Base-by-base conservation (phyloP, 352 stramenopile species). In the Phytophthora brassicae region DNA sequence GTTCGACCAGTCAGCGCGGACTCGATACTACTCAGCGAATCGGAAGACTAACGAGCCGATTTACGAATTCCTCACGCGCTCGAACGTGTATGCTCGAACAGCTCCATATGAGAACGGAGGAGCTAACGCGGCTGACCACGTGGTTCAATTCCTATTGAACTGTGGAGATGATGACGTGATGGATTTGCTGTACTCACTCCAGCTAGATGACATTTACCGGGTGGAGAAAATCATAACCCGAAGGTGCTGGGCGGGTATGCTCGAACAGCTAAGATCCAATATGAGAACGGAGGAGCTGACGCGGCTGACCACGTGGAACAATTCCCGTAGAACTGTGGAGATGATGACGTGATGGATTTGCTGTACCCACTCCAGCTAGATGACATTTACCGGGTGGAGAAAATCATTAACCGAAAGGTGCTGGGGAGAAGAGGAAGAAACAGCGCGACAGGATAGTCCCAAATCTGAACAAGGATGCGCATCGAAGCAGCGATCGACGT, bases 1-100 rank as follows among this genome's bases (percentile, higher is more conserved):
- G 26, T 31, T 31, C 8, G 26, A 31, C 26, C 26, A 31, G 26
- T 31, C 26, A 31, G 26, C 26, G 4, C 26, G 26, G 4, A 8
- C 31, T 2, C 31, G 31, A 2, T 38, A 38, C 11, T 38, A 38
- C 11, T 38, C 31, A 16, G 31, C 31, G 11, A 38, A 38, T 9
- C 31, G 31, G 7, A 38, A 38, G 11, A 16, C 11, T 6, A 38
- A 43, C 17, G 36, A 43, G 14, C 7, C 2, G 12, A 43, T 43
- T n/a, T 43, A 9, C 16, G 36, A 43, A 23, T 43, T 23, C 8
- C 16, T 43, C 2, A 19, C 17, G 7, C 36, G 36, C 3, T n/a
- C 23, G 36, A 43, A 43, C 73, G 88, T 12, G 79, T 56, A 56
- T 16, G 48, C 31, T 8, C 48, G 48, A 2, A 56, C 31, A 4